phyloP scores from a whole-genome alignment of 2,329 filamentous ascomycete species.

The Venturia oleaginea region DNA sequence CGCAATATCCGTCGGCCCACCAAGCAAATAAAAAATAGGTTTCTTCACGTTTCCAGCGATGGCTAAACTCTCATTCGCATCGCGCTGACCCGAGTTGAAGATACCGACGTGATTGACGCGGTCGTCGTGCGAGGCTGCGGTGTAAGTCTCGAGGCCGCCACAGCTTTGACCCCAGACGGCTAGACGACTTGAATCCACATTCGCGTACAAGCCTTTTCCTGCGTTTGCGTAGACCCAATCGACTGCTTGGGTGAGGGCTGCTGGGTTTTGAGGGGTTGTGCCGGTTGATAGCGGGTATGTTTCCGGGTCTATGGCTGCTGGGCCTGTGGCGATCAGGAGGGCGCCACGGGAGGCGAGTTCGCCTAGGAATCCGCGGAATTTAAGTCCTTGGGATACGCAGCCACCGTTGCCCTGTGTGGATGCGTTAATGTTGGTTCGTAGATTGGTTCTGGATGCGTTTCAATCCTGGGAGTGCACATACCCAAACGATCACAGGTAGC shows the following conservation, averaged over 20 bases:
- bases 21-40: slow-evolving; percentile 12
- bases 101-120: slow-evolving; percentile 10
- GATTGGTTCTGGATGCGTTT: background rate
- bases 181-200: background rate
- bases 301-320: background rate
- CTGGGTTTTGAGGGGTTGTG: background rate
- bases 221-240: slow-evolving; percentile 12
- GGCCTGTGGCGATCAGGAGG: slow-evolving; percentile 3
- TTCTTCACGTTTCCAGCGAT: background rate
- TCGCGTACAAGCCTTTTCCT: background rate
- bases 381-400: background rate
- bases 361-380: background rate
- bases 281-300: background rate
- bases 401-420: slow-evolving; percentile 8
- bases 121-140: background rate
- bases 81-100: slow-evolving; percentile 1
- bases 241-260: background rate
- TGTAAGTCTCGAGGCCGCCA: slow-evolving; percentile 12
- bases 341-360: background rate
- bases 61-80: background rate
- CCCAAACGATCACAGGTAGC: slow-evolving; percentile 6
- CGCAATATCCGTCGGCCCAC: slow-evolving; percentile 9
- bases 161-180: slow-evolving; percentile 12
- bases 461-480: background rate
- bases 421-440: background rate